A percentile compares a stretch with the other conserved stretches of the same genome.
Evolutionary conservation across 83 land plant species (phyloP).

Genomic region (Thuja plicata): DNA sequence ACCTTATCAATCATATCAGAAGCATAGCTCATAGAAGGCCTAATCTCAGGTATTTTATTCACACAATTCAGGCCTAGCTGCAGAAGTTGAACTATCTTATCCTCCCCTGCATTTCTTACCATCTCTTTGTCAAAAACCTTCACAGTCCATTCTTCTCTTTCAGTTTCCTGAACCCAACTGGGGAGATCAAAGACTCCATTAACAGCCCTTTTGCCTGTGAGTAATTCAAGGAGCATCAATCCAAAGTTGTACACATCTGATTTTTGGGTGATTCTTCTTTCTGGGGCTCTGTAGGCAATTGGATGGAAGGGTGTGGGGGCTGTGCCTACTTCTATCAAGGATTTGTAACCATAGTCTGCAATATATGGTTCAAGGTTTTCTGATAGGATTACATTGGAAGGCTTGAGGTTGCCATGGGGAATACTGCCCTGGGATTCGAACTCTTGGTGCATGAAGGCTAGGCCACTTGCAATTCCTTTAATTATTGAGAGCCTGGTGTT

Average conservation of each 20-base stretch:
- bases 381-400: slow-evolving; percentile 43
- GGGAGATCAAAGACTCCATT: slow-evolving; percentile 33
- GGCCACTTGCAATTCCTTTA: slow-evolving; percentile 46
- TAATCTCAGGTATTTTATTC: slow-evolving; percentile 15
- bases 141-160: slow-evolving; percentile 57
- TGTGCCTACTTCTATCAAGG: slow-evolving; percentile 22
- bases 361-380: slow-evolving; percentile 31
- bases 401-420: slow-evolving; percentile 66
- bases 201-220: slow-evolving; percentile 41
- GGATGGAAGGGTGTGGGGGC: slow-evolving; percentile 23
- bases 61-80: slow-evolving; percentile 40
- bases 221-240: slow-evolving; percentile 48
- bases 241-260: slow-evolving; percentile 46
- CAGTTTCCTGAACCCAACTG: slow-evolving; percentile 44
- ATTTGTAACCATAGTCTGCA: slow-evolving; percentile 37
- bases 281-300: slow-evolving; percentile 46
- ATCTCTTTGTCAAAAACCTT: slow-evolving; percentile 65
- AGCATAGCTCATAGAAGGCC: slow-evolving; percentile 11
- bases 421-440: slow-evolving; percentile 16
- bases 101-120: slow-evolving; percentile 29
- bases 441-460: slow-evolving; percentile 46
- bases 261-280: slow-evolving; percentile 27
- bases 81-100: slow-evolving; percentile 32
- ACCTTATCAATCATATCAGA: slow-evolving; percentile 15
- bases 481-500: slow-evolving; percentile 42